Percentiles rank a stretch among this genome's conserved stretches.
Conservation (phyloP, 2,329 filamentous ascomycete genomes). For the Xylaria sp. region DNA sequence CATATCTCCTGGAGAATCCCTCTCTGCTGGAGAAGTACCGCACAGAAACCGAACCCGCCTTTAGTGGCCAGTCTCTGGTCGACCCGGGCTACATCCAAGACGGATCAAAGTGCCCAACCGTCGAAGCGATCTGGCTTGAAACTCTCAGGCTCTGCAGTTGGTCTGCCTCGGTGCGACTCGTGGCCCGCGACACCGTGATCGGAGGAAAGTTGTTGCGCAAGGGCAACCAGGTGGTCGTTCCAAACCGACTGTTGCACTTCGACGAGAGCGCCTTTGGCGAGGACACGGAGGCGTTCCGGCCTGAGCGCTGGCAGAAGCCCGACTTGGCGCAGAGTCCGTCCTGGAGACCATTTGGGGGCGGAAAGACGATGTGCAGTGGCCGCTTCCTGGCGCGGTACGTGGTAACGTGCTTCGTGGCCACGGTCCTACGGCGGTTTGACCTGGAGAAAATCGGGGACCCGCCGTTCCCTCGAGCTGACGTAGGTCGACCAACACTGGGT, state of each 20-base stretch:
- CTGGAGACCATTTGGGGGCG: constrained; percentile 12
- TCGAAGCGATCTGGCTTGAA: neutral
- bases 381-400: neutral
- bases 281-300: neutral
- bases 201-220: neutral
- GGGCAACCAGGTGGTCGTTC: neutral
- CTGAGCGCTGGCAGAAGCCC: neutral
- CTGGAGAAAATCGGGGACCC: neutral
- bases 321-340: neutral
- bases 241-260: neutral
- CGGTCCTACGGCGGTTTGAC: constrained; percentile 5
- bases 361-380: constrained; percentile 11
- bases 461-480: neutral
- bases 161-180: neutral
- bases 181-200: neutral
- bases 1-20: neutral
- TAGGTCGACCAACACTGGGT: neutral
- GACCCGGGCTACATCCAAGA: neutral
- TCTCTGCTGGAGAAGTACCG: neutral
- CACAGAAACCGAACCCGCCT: neutral
- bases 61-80: neutral
- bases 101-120: neutral
- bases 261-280: neutral
- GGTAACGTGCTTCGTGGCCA: neutral
- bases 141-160: neutral